Evolutionary conservation across 192 early-diverging fungal species (phyloP).

Genomic region (Helicostylum pulchrum): DNA sequence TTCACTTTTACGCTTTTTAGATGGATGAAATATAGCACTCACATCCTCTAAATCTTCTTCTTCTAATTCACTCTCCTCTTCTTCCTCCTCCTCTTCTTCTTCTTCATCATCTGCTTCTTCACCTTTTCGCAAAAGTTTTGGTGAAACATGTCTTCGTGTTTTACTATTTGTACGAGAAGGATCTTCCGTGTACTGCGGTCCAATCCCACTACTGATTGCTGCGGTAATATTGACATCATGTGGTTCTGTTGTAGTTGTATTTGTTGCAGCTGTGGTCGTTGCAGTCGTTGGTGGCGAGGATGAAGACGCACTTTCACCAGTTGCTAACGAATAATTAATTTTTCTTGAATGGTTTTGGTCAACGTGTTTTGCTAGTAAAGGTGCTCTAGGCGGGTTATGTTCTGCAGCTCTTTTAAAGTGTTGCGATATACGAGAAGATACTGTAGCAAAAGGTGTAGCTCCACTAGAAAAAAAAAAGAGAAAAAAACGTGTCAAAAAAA

Average conservation of each 20-base stretch:
- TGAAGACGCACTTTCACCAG: conserved; percentile 10
- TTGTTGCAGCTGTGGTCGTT: not conserved
- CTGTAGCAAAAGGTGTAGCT: conserved; percentile 83
- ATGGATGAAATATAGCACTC: no score
- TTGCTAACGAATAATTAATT: conserved; percentile 72
- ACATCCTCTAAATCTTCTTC: no score
- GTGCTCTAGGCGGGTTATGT: conserved; percentile 68
- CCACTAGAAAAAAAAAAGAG: conserved; percentile 45
- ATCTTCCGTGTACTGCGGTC: no score
- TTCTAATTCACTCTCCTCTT: no score
- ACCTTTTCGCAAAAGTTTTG: no score
- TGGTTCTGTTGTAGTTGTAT: not conserved
- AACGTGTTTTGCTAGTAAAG: conserved; percentile 65
- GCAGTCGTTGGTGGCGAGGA: not conserved
- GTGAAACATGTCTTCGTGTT: no score
- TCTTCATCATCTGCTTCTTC: no score
- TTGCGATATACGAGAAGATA: conserved; percentile 86
- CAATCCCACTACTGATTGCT: no score
- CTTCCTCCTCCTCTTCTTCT: no score
- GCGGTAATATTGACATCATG: not conserved
- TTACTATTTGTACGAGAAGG: no score
- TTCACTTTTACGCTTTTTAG: not conserved
- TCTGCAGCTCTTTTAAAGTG: conserved; percentile 83
- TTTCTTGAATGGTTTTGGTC: conserved; percentile 70
- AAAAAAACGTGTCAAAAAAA: conserved; percentile 12